Percentiles rank a stretch among this genome's conserved stretches.
phyloP scores from a whole-genome alignment of 257 asterid genomes.

The Solanum acaule region DNA sequence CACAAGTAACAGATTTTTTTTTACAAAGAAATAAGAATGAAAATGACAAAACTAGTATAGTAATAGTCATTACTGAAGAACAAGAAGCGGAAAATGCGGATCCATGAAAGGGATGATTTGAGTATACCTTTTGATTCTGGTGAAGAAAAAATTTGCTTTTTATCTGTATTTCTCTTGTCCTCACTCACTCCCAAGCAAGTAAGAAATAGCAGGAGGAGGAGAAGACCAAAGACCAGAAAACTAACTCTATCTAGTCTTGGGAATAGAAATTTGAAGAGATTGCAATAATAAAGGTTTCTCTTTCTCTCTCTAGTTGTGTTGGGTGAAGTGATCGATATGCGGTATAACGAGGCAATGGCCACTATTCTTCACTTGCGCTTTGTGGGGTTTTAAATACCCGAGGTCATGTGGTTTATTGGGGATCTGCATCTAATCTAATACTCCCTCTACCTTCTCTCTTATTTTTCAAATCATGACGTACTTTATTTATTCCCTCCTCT shows the following conservation, averaged over 20 bases:
- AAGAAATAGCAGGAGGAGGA: not conserved
- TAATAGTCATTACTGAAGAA: not conserved
- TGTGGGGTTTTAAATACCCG: constrained; percentile 8
- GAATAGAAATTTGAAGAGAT: constrained; percentile 20
- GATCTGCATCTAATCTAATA: constrained; percentile 20
- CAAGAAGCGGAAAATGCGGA: constrained; percentile 19
- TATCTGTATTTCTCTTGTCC: not conserved
- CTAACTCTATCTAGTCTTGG: constrained; percentile 24
- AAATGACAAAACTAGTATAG: constrained; percentile 20
- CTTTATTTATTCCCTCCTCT: not conserved
- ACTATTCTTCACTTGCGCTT: not conserved
- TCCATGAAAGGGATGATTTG: not conserved
- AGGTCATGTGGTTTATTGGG: constrained; percentile 30
- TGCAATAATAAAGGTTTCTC: constrained; percentile 20
- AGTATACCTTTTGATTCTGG: not conserved
- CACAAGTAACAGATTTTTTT: not conserved
- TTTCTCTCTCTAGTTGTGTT: constrained; percentile 14
- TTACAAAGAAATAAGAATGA: constrained; percentile 8
- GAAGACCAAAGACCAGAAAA: not conserved
- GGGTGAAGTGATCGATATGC: not conserved
- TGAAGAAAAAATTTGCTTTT: not conserved
- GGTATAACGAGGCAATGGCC: constrained; percentile 4
- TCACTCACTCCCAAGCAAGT: constrained; percentile 59
- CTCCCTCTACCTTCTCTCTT: not conserved
- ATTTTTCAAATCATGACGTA: constrained; percentile 5